Conservation (phyloP, 2,329 filamentous ascomycete genomes). For the Aspergillus jensenii region DNA sequence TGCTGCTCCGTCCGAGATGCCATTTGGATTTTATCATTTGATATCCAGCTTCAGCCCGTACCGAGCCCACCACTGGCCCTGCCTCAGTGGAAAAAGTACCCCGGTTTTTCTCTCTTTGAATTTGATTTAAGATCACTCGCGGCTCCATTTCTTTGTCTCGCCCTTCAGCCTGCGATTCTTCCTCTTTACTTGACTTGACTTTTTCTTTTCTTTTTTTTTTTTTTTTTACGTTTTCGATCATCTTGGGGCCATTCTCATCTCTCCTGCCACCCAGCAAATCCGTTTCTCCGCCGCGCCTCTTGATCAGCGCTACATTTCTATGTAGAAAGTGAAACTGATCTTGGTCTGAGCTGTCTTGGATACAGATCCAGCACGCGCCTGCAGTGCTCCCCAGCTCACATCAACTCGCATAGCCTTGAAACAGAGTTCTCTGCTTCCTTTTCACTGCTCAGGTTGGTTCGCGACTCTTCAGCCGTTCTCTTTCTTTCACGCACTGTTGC, state of each 20-base stretch:
- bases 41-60: neutral
- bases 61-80: neutral
- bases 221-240: neutral
- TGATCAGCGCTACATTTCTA: neutral
- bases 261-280: neutral
- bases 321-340: neutral
- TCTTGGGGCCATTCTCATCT: neutral
- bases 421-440: neutral
- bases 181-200: neutral
- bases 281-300: neutral
- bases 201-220: slow-evolving; percentile 1
- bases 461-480: neutral
- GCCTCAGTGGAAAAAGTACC: slow-evolving; percentile 1
- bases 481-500: slow-evolving; percentile 12
- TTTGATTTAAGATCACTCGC: slow-evolving; percentile 16
- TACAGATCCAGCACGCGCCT: neutral
- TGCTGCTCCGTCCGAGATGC: neutral
- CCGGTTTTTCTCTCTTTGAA: neutral
- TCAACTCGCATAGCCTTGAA: neutral
- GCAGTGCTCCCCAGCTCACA: neutral
- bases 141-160: slow-evolving; percentile 19
- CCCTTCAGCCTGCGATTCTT: no score
- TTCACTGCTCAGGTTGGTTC: neutral
- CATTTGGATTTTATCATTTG: neutral
- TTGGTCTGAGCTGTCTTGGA: neutral